Conservation (phyloP, 106 monocot genomes). For the Chionographis japonica region DNA sequence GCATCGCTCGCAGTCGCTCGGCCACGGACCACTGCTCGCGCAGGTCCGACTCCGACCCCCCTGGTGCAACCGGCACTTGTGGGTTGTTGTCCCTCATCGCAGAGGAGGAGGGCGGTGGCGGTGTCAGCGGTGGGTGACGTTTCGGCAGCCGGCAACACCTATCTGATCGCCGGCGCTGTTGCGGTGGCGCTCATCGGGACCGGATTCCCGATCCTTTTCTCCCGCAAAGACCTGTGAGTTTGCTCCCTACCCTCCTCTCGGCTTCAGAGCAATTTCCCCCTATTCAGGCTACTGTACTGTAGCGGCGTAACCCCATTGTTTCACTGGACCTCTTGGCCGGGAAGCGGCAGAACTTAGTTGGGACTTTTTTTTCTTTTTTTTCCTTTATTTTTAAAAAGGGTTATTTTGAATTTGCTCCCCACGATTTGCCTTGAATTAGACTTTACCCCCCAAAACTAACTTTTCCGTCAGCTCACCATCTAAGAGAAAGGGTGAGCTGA, state of each 20-base stretch:
- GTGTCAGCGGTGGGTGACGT: conserved; percentile 76
- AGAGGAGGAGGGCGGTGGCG: conserved; percentile 23
- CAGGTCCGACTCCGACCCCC: background rate
- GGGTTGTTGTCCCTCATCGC: conserved; percentile 2
- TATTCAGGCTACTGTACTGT: background rate
- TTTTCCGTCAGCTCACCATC: too few relatives aligned
- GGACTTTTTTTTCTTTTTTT: too few relatives aligned
- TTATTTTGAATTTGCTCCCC: too few relatives aligned
- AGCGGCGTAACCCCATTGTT: too few relatives aligned
- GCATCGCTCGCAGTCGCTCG: background rate
- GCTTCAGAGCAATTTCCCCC: background rate
- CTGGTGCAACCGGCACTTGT: background rate
- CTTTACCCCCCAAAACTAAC: too few relatives aligned
- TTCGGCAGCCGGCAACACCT: conserved; percentile 65
- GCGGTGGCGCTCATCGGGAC: conserved; percentile 83
- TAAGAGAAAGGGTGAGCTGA: too few relatives aligned
- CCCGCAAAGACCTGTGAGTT: conserved; percentile 76
- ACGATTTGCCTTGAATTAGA: too few relatives aligned
- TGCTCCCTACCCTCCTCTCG: background rate
- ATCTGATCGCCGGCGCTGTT: conserved; percentile 76
- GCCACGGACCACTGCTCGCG: background rate
- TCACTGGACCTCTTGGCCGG: too few relatives aligned
- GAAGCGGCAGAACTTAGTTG: too few relatives aligned
- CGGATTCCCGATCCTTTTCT: conserved; percentile 84
- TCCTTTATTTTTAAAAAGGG: too few relatives aligned